A percentile compares a stretch with the other conserved stretches of the same genome.
These are phyloP conservation scores for Lizonia empirigonia DNA, from an alignment of 2,329 filamentous ascomycete genomes.

Conservation along the genomic window DNA sequence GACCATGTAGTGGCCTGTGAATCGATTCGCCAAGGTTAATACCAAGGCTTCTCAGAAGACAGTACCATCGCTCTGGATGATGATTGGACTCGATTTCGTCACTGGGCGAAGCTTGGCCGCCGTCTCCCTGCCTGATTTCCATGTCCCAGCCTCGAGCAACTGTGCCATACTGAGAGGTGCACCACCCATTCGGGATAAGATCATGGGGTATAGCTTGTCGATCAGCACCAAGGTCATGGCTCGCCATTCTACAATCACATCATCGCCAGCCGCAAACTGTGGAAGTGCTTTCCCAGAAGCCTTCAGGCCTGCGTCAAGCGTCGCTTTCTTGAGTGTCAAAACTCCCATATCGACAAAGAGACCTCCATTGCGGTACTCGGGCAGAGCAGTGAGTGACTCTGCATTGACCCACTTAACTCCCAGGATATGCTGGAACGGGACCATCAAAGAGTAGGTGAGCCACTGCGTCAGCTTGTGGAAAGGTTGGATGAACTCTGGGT, in stretches of 20 bases:
- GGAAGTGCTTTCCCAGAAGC: slow-evolving; percentile 71
- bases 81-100: slow-evolving; percentile 38
- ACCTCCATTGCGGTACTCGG: slow-evolving; percentile 91
- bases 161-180: slow-evolving; percentile 78
- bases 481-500: slow-evolving; percentile 80
- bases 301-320: slow-evolving; percentile 70
- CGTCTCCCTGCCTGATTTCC: slow-evolving; percentile 65
- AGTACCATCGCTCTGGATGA: slow-evolving; percentile 39
- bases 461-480: slow-evolving; percentile 93
- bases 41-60: slow-evolving; percentile 28
- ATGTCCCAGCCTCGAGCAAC: slow-evolving; percentile 90
- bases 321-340: slow-evolving; percentile 70
- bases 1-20: too few relatives aligned
- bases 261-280: slow-evolving; percentile 71
- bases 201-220: slow-evolving; percentile 69
- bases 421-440: slow-evolving; percentile 82
- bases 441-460: slow-evolving; percentile 93
- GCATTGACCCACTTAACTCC: slow-evolving; percentile 80
- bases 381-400: slow-evolving; percentile 84
- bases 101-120: slow-evolving; percentile 30
- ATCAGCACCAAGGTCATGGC: slow-evolving; percentile 74
- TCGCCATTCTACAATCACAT: slow-evolving; percentile 78
- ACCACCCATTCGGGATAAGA: slow-evolving; percentile 70
- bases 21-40: too few relatives aligned
- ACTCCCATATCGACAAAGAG: slow-evolving; percentile 86